phyloP scores from a whole-genome alignment of 2,329 filamentous ascomycete species.

The Alternaria sp. region DNA sequence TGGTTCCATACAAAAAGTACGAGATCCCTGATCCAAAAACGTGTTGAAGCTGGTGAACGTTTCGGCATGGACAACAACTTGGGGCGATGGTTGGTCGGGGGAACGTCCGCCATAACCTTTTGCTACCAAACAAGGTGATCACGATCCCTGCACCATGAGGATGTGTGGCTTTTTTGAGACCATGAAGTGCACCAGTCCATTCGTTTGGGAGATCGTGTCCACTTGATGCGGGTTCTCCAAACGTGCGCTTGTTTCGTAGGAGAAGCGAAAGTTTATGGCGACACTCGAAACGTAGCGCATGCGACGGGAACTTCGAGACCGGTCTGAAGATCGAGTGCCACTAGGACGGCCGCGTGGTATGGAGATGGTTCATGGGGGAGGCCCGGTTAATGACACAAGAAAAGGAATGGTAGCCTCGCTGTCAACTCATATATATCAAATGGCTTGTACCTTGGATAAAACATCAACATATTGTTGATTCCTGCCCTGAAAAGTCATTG shows the following conservation, averaged over 20 bases:
- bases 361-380: conserved; percentile 2
- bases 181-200: neutral
- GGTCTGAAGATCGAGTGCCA: conserved; percentile 1
- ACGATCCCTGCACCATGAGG: conserved; percentile 3
- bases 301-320: conserved; percentile 5
- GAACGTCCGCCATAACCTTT: neutral
- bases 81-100: conserved; percentile 6
- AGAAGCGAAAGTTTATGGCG: conserved; percentile 14
- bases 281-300: conserved; percentile 19
- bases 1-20: conserved; percentile 8
- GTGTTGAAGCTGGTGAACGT: conserved; percentile 8
- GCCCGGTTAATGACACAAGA: neutral
- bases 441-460: neutral
- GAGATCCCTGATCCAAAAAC: conserved; percentile 6
- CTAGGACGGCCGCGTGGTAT: conserved; percentile 2
- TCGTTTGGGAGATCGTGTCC: conserved; percentile 4
- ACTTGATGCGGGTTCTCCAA: conserved; percentile 13
- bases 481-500: neutral
- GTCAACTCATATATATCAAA: neutral
- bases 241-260: conserved; percentile 12
- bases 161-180: conserved; percentile 3
- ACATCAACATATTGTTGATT: neutral
- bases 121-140: conserved; percentile 10
- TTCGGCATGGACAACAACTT: conserved; percentile 8
- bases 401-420: neutral